Evolutionary conservation across 1,284 basidiomycete genomes (phyloP), one percentile per base, ranked within the genome.

Genomic region (Porogramme epimiltina): DNA sequence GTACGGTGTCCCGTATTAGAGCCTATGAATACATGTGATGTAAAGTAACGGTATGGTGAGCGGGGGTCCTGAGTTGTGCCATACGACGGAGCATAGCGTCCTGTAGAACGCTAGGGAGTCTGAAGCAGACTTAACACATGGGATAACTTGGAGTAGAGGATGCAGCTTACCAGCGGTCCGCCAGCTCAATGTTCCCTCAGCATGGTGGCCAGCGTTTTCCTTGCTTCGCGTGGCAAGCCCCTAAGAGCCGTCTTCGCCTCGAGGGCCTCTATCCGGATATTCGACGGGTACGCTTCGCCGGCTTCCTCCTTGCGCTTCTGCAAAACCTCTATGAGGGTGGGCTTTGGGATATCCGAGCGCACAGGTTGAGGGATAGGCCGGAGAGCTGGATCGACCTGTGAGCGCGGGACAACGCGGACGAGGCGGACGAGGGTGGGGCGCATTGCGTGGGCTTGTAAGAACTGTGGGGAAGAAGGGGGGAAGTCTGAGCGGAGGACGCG

Each of bases 201-300:
- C 56, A 77, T 61, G 36, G 63, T 62, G 60, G 67, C 72, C 55
- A 79, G 50, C 45, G 67, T 66, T 48, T 61, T 59, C 49, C 70
- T 65, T n/a, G 70, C 55, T 11, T 70, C 67, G 33, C 62, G 61
- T 18, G 68, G 67, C 1, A 75, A 67, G 15, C 69, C 69, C 36
- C 68, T 66, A 25, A 76, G 72, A 16, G 67, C 67, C 37, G 65
- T 66, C 58, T 63, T 72, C 23, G 68, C 64, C 31, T 75, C 47
- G 28, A 68, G 47, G 1, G 74, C 70, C 55, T 80, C 77, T 40
- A 79, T 73, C 33, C 78, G 73, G 45, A 79, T 66, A 45, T 79
- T 79, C 18, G 61, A 51, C 1, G 78, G 77, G 60, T 69, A 79
- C 24, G 60, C 59, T 2, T 58, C 58, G 3, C 75, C 76, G 0